Evolutionary conservation across 1,284 basidiomycete species (phyloP), one percentile per base, ranked within the genome.

Genomic region (Apiotrichum domesticum): DNA sequence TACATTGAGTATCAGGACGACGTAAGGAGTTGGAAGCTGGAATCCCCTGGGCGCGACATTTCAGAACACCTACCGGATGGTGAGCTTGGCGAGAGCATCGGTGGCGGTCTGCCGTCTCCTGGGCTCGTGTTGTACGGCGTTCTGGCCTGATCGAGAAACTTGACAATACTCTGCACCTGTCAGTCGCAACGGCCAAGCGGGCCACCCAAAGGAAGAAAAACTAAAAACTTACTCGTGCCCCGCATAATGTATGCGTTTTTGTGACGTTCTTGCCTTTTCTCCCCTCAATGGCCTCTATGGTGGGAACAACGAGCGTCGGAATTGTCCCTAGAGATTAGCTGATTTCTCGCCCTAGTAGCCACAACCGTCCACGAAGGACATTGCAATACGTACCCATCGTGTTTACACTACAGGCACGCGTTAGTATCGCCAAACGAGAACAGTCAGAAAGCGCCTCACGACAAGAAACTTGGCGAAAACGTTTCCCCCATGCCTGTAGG

Each of bases 91-190:
- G 86, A 80, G 10, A 94, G 78, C 0, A 84, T 79, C 0, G 88
- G 89, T 0, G 90, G 87, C 0, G 90, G 89, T 2, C 84, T 83
- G 14, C 64, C 59, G 3, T 64, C 64, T 9, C 77, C 71, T 0
- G 84, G 85, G 3, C 39, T 6, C 6, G 43, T 33, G 3, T 35
- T 40, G 8, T 14, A 14, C 85, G 85, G 64, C 82, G 81, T 3
- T 51, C 88, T 83, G 14, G 87, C 88, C 67, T 85, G 86, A 77
- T 92, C 90, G 44, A 94, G 78, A 70, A 93, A 89, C 56, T 87
- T 84, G 54, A 88, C 80, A 61, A 93, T 87, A 39, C 81, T 79
- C 87, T 91, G 59, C 3, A 39, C 37, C 21, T 21, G 21, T 21
- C 21, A 21, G 21, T 21, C 21, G 21, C 21, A 21, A 21, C 21